A percentile compares a stretch with the other conserved stretches of the same genome.
phyloP scores from a whole-genome alignment of 129 eudicot genomes.

The Artemisia argyi region DNA sequence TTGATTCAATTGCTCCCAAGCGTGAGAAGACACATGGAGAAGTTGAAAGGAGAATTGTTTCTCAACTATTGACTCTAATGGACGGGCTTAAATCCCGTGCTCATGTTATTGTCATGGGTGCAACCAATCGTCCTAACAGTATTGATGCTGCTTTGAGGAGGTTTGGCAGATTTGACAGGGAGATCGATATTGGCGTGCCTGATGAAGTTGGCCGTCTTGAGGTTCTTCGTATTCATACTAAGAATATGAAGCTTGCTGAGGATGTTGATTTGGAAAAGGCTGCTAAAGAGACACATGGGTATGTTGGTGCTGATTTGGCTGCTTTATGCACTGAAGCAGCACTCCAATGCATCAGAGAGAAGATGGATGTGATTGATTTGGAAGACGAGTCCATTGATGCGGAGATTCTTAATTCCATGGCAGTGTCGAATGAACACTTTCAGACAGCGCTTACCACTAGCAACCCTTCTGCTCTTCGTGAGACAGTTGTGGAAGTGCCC shows the following conservation, averaged over 20 bases:
- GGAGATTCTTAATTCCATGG: slow-evolving; percentile 68
- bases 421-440: slow-evolving; percentile 64
- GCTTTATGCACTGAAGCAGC: slow-evolving; percentile 84
- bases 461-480: slow-evolving; percentile 74
- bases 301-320: slow-evolving; percentile 94
- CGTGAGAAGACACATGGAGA: slow-evolving; percentile 91
- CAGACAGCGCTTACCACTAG: slow-evolving; percentile 69
- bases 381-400: slow-evolving; percentile 73
- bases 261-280: slow-evolving; percentile 93
- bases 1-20: slow-evolving; percentile 95
- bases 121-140: slow-evolving; percentile 92
- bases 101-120: slow-evolving; percentile 90
- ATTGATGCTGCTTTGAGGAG: slow-evolving; percentile 90
- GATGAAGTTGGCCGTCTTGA: slow-evolving; percentile 64
- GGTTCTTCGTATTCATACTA: slow-evolving; percentile 59
- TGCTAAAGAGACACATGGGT: slow-evolving; percentile 82
- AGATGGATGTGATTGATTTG: slow-evolving; percentile 73
- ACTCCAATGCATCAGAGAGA: slow-evolving; percentile 69
- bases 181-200: slow-evolving; percentile 65
- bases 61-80: slow-evolving; percentile 85
- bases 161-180: slow-evolving; percentile 74
- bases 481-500: slow-evolving; percentile 82
- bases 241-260: slow-evolving; percentile 74
- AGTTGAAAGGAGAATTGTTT: slow-evolving; percentile 90
- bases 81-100: slow-evolving; percentile 92